Evolutionary conservation across 148 eudicot species (phyloP), one percentile per base, ranked within the genome.

Genomic region (Arbutus unedo): DNA sequence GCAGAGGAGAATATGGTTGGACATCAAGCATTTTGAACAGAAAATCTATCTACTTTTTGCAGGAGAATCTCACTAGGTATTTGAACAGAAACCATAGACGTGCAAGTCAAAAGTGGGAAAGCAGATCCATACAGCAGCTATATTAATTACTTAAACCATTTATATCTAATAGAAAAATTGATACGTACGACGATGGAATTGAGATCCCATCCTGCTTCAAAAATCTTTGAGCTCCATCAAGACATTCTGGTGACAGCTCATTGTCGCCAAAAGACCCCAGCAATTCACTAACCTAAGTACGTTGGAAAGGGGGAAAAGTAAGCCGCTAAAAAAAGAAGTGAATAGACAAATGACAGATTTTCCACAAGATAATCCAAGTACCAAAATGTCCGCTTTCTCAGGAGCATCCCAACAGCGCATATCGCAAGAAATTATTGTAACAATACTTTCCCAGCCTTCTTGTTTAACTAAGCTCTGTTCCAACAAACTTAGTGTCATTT

Each of bases 341-440:
- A 50, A 43, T 77, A 80, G 14, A 25, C 18, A 47, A 19, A 68
- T 0, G 15, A 72, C 1, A 85, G 23, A 54, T 54, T 19, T 57
- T 16, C 13, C 53, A 76, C 38, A 49, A 19, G 72, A 81, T 11
- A 43, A 66, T 71, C 56, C 41, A 72, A n/a, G 59, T 90, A 96
- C 98, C 94, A 96, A 89, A 83, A 96, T 94, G 87, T 96, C 99
- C 67, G 99, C 99, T 87, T 96, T 91, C 90, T 94, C 98, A 64
- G 99, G 98, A 79, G 99, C 99, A 89, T 90, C 91, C 99, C 99
- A 96, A 81, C 87, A 82, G 53, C 99, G 99, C 99, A 96, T 96
- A 88, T 96, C 99, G 80, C 94, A 83, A 49, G 98, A 93, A 64
- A 96, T 84, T 84, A 96, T 92, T 19, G 98, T 91, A 76, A 94